phyloP scores from a whole-genome alignment of 2,329 filamentous ascomycete species.

The Aspergillus fischeri region DNA sequence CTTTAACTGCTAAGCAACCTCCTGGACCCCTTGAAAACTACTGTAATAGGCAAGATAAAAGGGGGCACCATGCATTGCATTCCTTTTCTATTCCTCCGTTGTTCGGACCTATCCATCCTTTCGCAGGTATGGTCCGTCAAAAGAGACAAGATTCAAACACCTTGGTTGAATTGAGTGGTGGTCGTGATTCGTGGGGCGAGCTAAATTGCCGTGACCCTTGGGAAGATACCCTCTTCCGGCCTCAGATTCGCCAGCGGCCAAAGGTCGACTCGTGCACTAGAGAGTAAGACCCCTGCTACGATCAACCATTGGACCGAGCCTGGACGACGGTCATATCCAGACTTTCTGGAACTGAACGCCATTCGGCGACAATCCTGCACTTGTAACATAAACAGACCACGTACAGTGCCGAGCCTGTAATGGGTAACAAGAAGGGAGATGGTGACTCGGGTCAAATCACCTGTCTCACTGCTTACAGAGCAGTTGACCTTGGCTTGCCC shows the following conservation, averaged over 20 bases:
- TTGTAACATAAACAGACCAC: conserved; percentile 15
- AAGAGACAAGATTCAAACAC: conserved; percentile 5
- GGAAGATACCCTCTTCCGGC: conserved; percentile 20
- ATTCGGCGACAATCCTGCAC: conserved; percentile 9
- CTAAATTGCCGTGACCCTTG: conserved; percentile 20
- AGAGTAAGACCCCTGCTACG: conserved; percentile 35
- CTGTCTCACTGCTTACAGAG: conserved; percentile 2
- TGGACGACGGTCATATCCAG: conserved; percentile 28
- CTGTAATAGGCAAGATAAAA: not conserved
- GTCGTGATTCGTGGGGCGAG: conserved; percentile 29
- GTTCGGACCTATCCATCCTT: not conserved
- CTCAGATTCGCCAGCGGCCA: conserved; percentile 28
- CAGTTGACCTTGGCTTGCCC: not conserved
- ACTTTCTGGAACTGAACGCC: conserved; percentile 29
- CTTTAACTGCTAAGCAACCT: not conserved
- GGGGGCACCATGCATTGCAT: not conserved
- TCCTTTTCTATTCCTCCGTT: not conserved
- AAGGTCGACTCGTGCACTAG: conserved; percentile 24
- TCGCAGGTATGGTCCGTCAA: not conserved
- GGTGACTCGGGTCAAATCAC: not conserved
- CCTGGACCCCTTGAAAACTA: not conserved
- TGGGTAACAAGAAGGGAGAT: not conserved
- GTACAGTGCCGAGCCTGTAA: not conserved
- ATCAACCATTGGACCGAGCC: conserved; percentile 37
- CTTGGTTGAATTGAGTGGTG: conserved; percentile 15